Evolutionary conservation across 1,284 basidiomycete species (phyloP).

Genomic region (Cryptococcus hybrid): DNA sequence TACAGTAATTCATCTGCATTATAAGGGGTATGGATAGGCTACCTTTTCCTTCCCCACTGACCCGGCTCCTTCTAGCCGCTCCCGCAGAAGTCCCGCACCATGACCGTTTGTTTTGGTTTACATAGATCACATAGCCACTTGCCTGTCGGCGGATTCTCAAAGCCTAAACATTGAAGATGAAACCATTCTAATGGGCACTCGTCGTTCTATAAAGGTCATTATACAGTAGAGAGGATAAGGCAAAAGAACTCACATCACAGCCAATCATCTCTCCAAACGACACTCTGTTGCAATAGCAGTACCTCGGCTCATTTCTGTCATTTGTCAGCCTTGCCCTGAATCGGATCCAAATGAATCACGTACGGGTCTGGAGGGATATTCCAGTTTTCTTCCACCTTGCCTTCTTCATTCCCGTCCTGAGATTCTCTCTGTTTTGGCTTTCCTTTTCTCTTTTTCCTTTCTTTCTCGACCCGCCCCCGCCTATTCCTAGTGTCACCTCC

Average conservation of each 20-base stretch:
- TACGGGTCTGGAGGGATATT: conserved; percentile 32
- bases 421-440: not conserved
- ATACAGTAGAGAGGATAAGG: not conserved
- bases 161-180: conserved; percentile 45
- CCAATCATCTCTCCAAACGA: conserved; percentile 52
- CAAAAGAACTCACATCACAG: conserved; percentile 39
- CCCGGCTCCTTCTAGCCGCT: not conserved
- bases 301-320: conserved; percentile 53
- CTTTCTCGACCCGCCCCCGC: not conserved
- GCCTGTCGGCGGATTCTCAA: conserved; percentile 37
- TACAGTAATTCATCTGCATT: not conserved
- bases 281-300: conserved; percentile 55
- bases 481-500: conserved; percentile 19
- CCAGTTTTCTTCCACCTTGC: conserved; percentile 6
- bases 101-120: conserved; percentile 15
- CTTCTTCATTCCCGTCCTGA: conserved; percentile 6
- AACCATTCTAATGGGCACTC: conserved; percentile 55
- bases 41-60: not conserved
- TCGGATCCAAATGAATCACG: conserved; percentile 10
- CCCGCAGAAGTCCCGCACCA: conserved; percentile 1
- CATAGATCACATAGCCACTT: conserved; percentile 44
- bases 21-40: too few species aligned
- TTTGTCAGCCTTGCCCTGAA: not conserved
- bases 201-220: conserved; percentile 48
- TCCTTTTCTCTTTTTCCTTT: conserved; percentile 10